Evolutionary conservation across 2,329 filamentous ascomycete genomes (phyloP), one percentile per base, ranked within the genome.

Genomic region (Moelleriella libera): DNA sequence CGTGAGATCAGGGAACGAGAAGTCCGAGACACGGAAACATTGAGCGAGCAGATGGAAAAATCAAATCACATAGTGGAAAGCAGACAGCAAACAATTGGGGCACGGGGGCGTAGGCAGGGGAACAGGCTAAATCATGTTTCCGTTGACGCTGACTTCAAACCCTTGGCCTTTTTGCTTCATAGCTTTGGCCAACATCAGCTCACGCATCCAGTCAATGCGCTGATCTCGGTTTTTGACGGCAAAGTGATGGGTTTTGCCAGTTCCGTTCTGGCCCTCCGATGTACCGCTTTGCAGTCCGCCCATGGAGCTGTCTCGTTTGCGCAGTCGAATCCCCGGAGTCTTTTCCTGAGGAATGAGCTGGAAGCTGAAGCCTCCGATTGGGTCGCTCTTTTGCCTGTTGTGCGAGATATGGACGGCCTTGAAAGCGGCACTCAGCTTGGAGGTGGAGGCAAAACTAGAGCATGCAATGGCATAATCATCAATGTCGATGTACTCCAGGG

Each of bases 131-230:
- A 85, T 82, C 78, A 82, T 83, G 65, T 80, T 83, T 43, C 86
- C 86, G 60, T 90, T 90, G 53, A 89, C 79, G 59, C 80, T 84
- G 56, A 92, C 79, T 66, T 89, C 84, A 56, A 84, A 90, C 14
- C 87, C 87, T 56, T 88, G 82, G 44, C 78, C 81, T 74, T 89
- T 92, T 66, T 88, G 83, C 70, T 82, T 85, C 61, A 88, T 70
- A 14, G 87, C 87, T 70, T 92, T 92, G 47, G 87, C 87, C 43
- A 94, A 78, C 87, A 94, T 94, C 51, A 94, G 69, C 73, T 94
- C 87, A 47, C 87, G 75, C 87, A 94, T 94, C 92, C 92, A 98
- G 63, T 96, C 90, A 58, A 97, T 96, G 51, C 90, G 78, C 61
- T 96, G 86, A 60, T 96, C 87, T 11, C 88, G 78, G 57, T 74